Percentiles rank a stretch among this genome's conserved stretches.
Conservation (phyloP, 75 land plant species). For the Pinus tabuliformis region DNA sequence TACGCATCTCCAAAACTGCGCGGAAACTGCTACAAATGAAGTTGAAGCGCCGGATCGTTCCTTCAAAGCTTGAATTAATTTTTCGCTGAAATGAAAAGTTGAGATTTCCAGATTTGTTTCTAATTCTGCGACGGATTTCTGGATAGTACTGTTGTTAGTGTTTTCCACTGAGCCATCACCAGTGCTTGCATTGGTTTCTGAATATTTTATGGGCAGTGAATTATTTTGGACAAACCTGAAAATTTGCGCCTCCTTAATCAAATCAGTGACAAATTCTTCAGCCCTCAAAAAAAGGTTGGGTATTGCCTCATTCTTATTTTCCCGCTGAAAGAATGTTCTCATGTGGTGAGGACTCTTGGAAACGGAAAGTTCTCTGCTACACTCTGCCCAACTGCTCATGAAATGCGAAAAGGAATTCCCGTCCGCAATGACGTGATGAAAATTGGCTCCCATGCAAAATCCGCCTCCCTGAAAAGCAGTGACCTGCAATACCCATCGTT, state of each 20-base stretch:
- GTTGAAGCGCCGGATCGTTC: constrained; percentile 3
- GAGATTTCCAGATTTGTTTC: not conserved
- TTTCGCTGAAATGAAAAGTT: not conserved
- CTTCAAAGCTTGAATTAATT: not conserved
- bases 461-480: constrained; percentile 37
- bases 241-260: not conserved
- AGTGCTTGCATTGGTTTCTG: not conserved
- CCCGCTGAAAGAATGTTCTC: constrained; percentile 17
- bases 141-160: not conserved
- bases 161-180: not conserved
- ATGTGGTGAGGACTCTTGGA: not conserved
- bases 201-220: constrained; percentile 5
- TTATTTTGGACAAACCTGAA: not conserved
- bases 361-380: constrained; percentile 9
- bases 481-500: constrained; percentile 11
- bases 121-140: constrained; percentile 1
- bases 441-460: constrained; percentile 29
- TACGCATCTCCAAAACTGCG: constrained; percentile 39
- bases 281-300: not conserved
- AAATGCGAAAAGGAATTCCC: constrained; percentile 44
- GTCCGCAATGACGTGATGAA: constrained; percentile 37
- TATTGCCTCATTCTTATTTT: not conserved
- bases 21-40: constrained; percentile 23
- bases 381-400: constrained; percentile 53
- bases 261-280: not conserved